A percentile compares a stretch with the other conserved stretches of the same genome.
These are phyloP conservation scores for Yamadazyma dendronema DNA, from an alignment of 1,139 yeast genomes.

Conservation along the genomic window DNA sequence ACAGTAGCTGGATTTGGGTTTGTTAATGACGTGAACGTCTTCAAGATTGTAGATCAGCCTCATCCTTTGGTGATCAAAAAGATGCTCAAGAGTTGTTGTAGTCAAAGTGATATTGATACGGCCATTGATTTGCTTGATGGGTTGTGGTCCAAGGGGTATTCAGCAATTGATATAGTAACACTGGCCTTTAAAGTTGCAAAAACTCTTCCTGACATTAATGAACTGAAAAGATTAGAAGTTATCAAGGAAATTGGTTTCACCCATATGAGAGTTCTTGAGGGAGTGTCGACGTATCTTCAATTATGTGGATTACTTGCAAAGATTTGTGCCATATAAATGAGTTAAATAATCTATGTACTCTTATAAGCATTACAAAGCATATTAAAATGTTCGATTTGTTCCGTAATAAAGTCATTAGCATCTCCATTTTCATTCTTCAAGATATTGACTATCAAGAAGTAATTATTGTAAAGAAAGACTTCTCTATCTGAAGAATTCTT, in stretches of 20 bases:
- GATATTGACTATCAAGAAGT: slow-evolving; percentile 53
- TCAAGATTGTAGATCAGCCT: slow-evolving; percentile 94
- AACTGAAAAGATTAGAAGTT: slow-evolving; percentile 66
- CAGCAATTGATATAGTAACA: slow-evolving; percentile 89
- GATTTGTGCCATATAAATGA: slow-evolving; percentile 36
- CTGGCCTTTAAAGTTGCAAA: slow-evolving; percentile 88
- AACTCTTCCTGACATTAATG: slow-evolving; percentile 65
- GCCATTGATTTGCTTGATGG: slow-evolving; percentile 66
- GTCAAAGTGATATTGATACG: slow-evolving; percentile 47
- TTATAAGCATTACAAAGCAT: slow-evolving; percentile 61
- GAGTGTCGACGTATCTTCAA: slow-evolving; percentile 85
- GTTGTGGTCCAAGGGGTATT: slow-evolving; percentile 88
- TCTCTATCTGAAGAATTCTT: slow-evolving; percentile 55
- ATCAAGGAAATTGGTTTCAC: slow-evolving; percentile 85
- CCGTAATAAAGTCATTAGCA: slow-evolving; percentile 48
- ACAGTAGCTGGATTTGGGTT: slow-evolving; percentile 92
- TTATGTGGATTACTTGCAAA: slow-evolving; percentile 80
- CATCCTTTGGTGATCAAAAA: slow-evolving; percentile 85
- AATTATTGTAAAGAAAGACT: slow-evolving; percentile 74
- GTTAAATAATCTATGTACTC: slow-evolving; percentile 1
- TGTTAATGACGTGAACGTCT: slow-evolving; percentile 88
- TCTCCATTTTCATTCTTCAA: slow-evolving; percentile 42
- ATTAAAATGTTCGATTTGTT: slow-evolving; percentile 61
- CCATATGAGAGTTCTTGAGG: slow-evolving; percentile 91
- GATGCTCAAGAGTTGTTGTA: slow-evolving; percentile 58